Evolutionary conservation across 169 alveolate species (phyloP).

Genomic region (Eimeria necatrix): DNA sequence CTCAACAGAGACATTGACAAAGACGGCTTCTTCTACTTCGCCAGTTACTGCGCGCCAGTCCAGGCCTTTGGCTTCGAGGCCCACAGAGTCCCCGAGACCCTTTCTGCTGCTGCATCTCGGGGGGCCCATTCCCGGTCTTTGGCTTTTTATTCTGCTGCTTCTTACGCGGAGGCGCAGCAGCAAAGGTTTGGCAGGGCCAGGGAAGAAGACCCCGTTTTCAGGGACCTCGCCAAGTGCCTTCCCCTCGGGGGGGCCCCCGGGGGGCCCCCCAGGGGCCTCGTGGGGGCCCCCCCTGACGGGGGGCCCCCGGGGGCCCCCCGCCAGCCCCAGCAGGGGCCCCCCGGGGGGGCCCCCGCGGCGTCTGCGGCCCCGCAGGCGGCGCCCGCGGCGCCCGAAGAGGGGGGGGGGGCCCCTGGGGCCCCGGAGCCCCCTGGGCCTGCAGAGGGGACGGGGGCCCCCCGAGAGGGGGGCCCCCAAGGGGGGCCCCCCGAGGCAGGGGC

Average conservation of each 20-base stretch:
- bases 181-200: conserved; percentile 17
- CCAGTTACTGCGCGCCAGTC: conserved; percentile 89
- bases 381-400: too few species aligned
- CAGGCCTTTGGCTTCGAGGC: conserved; percentile 90
- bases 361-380: too few species aligned
- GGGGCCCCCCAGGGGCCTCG: too few species aligned
- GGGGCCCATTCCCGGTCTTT: not conserved
- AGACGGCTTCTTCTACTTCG: conserved; percentile 91
- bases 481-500: too few species aligned
- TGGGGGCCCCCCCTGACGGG: too few species aligned
- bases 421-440: too few species aligned
- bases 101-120: not conserved
- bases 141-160: not conserved
- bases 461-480: too few species aligned
- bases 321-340: not conserved
- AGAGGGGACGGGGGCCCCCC: too few species aligned
- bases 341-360: not conserved
- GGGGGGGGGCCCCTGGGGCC: too few species aligned
- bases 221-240: not conserved
- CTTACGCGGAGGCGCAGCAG: conserved; percentile 10
- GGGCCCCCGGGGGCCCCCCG: too few species aligned
- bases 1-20: conserved; percentile 89
- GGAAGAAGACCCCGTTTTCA: not conserved
- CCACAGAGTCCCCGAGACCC: conserved; percentile 88
- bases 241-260: not conserved